A percentile compares a stretch with the other conserved stretches of the same genome.
These are phyloP conservation scores for Plantago elongata DNA, from an alignment of 257 asterid species.

Conservation along the genomic window DNA sequence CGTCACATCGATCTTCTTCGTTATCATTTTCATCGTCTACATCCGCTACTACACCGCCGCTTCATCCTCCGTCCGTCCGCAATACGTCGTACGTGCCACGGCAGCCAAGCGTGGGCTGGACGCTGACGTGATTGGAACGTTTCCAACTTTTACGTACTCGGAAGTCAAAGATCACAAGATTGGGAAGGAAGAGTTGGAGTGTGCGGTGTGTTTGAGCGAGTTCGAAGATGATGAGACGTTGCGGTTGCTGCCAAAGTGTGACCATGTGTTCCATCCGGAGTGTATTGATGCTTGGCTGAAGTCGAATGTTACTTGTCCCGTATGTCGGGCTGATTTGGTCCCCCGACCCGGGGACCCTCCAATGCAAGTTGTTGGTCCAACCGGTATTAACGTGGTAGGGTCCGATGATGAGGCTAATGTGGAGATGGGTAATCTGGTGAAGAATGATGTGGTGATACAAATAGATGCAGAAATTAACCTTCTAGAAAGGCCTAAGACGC, in stretches of 20 bases:
- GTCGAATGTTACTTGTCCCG: constrained; percentile 47
- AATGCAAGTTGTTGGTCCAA: not conserved
- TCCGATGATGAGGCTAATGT: not conserved
- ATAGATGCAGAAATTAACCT: constrained; percentile 17
- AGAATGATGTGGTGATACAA: constrained; percentile 23
- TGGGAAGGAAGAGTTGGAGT: constrained; percentile 8
- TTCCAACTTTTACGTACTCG: constrained; percentile 8
- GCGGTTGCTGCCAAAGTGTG: constrained; percentile 11
- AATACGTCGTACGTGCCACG: constrained; percentile 22
- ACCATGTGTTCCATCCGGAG: constrained; percentile 27
- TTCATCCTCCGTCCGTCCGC: constrained; percentile 12
- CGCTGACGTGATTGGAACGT: not conserved
- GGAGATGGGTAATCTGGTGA: not conserved
- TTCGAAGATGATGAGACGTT: constrained; percentile 4
- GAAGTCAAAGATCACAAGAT: constrained; percentile 12
- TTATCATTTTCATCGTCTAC: constrained; percentile 23
- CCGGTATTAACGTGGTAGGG: not conserved
- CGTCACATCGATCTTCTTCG: constrained; percentile 38
- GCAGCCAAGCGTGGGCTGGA: constrained; percentile 8
- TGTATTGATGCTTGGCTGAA: constrained; percentile 50
- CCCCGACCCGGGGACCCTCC: constrained; percentile 15
- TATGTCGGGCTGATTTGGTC: constrained; percentile 41
- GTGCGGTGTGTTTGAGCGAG: constrained; percentile 10
- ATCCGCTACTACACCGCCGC: constrained; percentile 38
- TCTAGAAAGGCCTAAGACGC: not conserved